Evolutionary conservation across 2,329 filamentous ascomycete genomes (phyloP), one percentile per base, ranked within the genome.

Genomic region (Chaetothyriales sp.): DNA sequence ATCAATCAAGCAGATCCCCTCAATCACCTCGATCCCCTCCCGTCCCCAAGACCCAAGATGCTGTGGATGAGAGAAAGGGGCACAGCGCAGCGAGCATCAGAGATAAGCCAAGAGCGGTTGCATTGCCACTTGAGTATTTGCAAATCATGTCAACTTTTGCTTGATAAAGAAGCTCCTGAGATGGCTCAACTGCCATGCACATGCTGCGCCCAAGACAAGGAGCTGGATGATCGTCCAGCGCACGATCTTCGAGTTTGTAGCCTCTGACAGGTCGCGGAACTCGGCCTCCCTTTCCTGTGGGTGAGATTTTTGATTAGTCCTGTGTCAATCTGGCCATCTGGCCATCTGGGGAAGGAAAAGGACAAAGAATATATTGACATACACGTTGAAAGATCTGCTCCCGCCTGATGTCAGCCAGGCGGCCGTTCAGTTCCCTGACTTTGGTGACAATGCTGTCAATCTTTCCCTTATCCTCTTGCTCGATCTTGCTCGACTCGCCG

Each of bases 131-230:
- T 4, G 12, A 15, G 32, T 39, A 15, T 15, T 36, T 12, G 28
- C 45, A 22, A 26, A 18, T 47, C 26, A 98, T 53, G 92, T 96
- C 67, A 98, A 81, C 78, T 98, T 98, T 75, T 96, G 90, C 78
- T 98, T 98, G 75, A 98, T 98, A 74, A 98, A 98, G 78, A 98
- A 98, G 46, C 86, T 84, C 60, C 92, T 79, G 62, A 98, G 77
- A 70, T 98, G 90, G 49, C 88, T 94, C 46, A 98, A 75, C 70
- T 98, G 92, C 92, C 92, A 98, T 55, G 87, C 86, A 71, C 92
- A 98, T 32, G 92, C 95, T 51, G 83, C 75, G 50, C 82, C 86
- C 49, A 98, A 75, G 39, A 96, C 80, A 49, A 81, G 77, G 54
- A 96, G 73, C 70, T 98, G 92, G 59, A 96, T 83, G 58, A 95